Conservation (phyloP, 1,284 basidiomycete species). For the Hypsizygus ulmarius region DNA sequence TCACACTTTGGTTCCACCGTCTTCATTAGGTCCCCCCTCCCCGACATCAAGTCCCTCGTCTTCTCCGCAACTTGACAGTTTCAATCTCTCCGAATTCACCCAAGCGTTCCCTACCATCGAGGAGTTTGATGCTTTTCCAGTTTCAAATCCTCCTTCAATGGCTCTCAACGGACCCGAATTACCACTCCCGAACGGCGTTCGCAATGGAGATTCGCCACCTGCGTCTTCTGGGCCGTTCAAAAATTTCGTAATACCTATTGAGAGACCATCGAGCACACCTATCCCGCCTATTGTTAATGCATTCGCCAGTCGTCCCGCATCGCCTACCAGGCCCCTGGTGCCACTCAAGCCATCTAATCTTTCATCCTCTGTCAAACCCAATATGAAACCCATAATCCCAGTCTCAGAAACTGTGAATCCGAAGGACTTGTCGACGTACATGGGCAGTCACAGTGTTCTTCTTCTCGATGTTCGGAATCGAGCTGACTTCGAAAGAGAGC, state of each 20-base stretch:
- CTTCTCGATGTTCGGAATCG: slow-evolving; percentile 82
- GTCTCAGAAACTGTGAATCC: slow-evolving; percentile 59
- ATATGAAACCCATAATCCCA: slow-evolving; percentile 37
- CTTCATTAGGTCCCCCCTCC: slow-evolving; percentile 69
- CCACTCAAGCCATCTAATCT: slow-evolving; percentile 47
- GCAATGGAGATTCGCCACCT: slow-evolving; percentile 23
- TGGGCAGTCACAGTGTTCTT: slow-evolving; percentile 66
- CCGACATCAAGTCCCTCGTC: slow-evolving; percentile 60
- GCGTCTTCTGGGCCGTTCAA: slow-evolving; percentile 30
- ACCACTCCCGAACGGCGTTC: slow-evolving; percentile 20
- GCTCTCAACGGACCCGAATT: slow-evolving; percentile 36
- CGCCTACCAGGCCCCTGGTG: slow-evolving; percentile 36
- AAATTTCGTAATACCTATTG: slow-evolving; percentile 44
- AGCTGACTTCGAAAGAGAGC: slow-evolving; percentile 72
- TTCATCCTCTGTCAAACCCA: slow-evolving; percentile 25
- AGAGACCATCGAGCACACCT: slow-evolving; percentile 73
- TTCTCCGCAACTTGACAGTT: slow-evolving; percentile 41
- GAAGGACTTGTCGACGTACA: slow-evolving; percentile 58
- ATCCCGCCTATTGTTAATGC: slow-evolving; percentile 55
- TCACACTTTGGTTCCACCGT: slow-evolving; percentile 63
- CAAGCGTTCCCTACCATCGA: slow-evolving; percentile 71
- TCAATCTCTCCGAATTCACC: slow-evolving; percentile 52
- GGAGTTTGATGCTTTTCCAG: slow-evolving; percentile 60
- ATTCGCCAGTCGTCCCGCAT: slow-evolving; percentile 60
- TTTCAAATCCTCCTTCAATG: slow-evolving; percentile 47